These are phyloP conservation scores for Mucor indicus DNA, from an alignment of 371 early-diverging fungal genomes.

Conservation along the genomic window DNA sequence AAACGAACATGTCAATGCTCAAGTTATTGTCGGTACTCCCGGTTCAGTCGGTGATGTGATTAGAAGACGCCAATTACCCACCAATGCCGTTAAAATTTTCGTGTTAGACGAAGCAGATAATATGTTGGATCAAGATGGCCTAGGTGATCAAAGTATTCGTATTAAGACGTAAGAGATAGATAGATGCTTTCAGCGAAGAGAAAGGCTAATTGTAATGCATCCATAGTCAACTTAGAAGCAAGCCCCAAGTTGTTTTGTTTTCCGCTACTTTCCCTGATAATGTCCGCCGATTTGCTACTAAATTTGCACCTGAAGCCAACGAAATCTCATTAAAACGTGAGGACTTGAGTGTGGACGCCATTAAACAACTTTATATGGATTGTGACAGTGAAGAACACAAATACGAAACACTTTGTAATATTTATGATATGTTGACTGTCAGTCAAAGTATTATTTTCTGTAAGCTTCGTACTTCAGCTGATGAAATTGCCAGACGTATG, in stretches of 20 bases:
- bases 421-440: conserved; percentile 91
- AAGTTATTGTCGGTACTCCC: conserved; percentile 96
- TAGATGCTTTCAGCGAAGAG: too few relatives aligned
- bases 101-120: conserved; percentile 96
- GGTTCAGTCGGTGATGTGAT: conserved; percentile 86
- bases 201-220: background rate
- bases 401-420: conserved; percentile 74
- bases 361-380: conserved; percentile 98
- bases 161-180: conserved; percentile 62
- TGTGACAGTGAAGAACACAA: conserved; percentile 78
- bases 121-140: conserved; percentile 88
- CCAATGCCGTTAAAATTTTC: conserved; percentile 67
- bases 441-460: conserved; percentile 99
- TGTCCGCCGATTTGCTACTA: conserved; percentile 77
- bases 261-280: conserved; percentile 95
- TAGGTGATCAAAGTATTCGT: conserved; percentile 84
- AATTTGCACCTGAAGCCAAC: conserved; percentile 85
- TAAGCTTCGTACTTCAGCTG: conserved; percentile 80
- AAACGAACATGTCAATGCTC: conserved; percentile 64
- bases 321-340: conserved; percentile 84
- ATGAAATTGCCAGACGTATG: conserved; percentile 75
- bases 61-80: conserved; percentile 60
- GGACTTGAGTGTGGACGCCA: conserved; percentile 95
- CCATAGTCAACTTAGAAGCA: conserved; percentile 55
- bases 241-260: conserved; percentile 87